Conservation (phyloP, 2,329 filamentous ascomycete species). For the Beauveria scarabaeidicola region DNA sequence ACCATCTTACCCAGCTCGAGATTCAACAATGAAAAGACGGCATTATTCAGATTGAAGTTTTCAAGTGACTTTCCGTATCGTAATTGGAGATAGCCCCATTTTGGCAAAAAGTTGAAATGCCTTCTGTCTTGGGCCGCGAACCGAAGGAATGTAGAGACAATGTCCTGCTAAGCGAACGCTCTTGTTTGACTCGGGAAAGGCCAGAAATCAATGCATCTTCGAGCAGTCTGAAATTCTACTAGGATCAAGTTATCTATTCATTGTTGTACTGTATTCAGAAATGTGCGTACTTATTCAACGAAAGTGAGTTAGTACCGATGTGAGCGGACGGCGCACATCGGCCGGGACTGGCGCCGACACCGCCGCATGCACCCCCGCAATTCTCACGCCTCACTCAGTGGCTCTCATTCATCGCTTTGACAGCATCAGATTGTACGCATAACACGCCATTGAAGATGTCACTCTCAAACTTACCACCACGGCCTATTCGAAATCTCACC, state of each 20-base stretch:
- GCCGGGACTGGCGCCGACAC: too few relatives aligned
- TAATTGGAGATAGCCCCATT: too few relatives aligned
- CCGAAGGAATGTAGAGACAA: background rate
- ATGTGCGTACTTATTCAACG: background rate
- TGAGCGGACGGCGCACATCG: too few relatives aligned
- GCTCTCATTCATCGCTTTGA: background rate
- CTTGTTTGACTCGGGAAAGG: background rate
- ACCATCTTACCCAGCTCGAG: background rate
- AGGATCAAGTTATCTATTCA: too few relatives aligned
- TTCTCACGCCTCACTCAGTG: too few relatives aligned
- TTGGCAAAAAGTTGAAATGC: background rate
- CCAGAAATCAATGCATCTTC: background rate
- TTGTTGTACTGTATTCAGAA: background rate
- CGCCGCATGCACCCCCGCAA: too few relatives aligned
- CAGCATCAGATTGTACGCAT: background rate
- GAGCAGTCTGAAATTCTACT: background rate
- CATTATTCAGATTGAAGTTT: too few relatives aligned
- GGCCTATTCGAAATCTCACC: conserved; percentile 19
- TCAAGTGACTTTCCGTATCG: too few relatives aligned
- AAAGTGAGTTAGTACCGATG: too few relatives aligned
- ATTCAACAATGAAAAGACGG: too few relatives aligned
- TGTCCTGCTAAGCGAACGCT: background rate
- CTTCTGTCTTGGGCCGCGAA: too few relatives aligned
- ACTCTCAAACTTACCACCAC: conserved; percentile 10
- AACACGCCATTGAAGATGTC: background rate